Evolutionary conservation across 345 rosid genomes (phyloP).

Genomic region (Lumnitzera littorea): DNA sequence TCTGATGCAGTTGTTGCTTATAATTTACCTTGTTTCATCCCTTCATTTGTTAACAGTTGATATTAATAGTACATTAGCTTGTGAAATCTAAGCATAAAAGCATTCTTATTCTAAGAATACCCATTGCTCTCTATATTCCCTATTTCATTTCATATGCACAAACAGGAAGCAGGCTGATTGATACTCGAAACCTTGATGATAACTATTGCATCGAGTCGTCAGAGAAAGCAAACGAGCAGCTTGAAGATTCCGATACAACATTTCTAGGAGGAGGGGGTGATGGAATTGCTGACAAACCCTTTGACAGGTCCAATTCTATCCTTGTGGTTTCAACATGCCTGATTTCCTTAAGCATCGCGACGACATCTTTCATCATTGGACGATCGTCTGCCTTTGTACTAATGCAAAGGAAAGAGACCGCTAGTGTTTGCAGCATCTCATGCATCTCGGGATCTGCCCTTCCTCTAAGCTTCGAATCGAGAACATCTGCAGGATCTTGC

Average conservation of each 20-base stretch:
- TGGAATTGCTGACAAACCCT: conserved; percentile 18
- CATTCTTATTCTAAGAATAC: too few relatives aligned
- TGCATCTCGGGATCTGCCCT: conserved; percentile 86
- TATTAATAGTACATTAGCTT: too few relatives aligned
- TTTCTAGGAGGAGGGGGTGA: conserved; percentile 38
- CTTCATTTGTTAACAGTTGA: too few relatives aligned
- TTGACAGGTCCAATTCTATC: conserved; percentile 42
- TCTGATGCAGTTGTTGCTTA: too few relatives aligned
- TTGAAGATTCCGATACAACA: conserved; percentile 60
- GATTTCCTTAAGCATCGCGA: conserved; percentile 93
- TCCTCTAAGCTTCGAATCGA: conserved; percentile 70
- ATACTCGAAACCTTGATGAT: neutral
- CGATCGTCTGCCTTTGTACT: conserved; percentile 52
- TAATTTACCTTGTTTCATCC: too few relatives aligned
- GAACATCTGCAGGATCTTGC: conserved; percentile 57
- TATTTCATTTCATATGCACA: neutral
- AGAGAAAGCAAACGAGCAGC: conserved; percentile 69
- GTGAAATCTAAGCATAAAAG: too few relatives aligned
- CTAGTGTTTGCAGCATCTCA: conserved; percentile 87
- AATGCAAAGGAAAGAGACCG: conserved; percentile 77
- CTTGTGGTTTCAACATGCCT: conserved; percentile 44
- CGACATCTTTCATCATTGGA: conserved; percentile 89
- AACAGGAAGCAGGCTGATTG: neutral
- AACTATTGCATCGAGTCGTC: conserved; percentile 45
- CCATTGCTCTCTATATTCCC: too few relatives aligned